Base-by-base conservation (phyloP, 1,139 yeast genomes). In the Lodderomyces parapsilosis region DNA sequence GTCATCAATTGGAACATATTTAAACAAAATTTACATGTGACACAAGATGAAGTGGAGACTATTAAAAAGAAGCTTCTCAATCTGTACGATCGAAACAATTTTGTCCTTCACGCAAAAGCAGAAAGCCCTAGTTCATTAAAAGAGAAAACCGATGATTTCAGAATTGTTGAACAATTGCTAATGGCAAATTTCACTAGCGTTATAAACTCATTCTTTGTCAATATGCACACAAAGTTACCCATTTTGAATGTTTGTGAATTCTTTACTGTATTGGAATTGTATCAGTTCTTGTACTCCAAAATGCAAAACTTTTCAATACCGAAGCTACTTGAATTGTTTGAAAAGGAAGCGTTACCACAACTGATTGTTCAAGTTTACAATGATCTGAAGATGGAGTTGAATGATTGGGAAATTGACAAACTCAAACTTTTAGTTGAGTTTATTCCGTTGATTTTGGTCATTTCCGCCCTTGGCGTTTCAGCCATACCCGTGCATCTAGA, bases 171-270 rank as follows among this genome's bases (percentile, higher is more conserved):
- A 41, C 40, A 40, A 13, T 50, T 65, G 1, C 43, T 67, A 19
- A 45, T 45, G 10, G 43, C 41, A 14, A 55, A 59, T 30, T 59
- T 65, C 39, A 42, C 58, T 18, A 44, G 30, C 19, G 48, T 62
- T 24, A 48, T 66, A 30, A 66, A 64, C 45, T 64, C 71, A 10
- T 69, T 63, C 43, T 60, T 69, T 44, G 51, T 65, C 22, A 64
- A 67, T 46, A 63, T 66, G 40, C 68, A 67, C 49, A 57, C 71
- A 2, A 68, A 68, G 45, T 51, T 64, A 7, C 75, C 74, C 2
- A 58, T 66, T 7, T 47, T 69, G 15, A 70, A 68, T 45, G 57
- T 60, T 24, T 52, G 62, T 23, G 58, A 56, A 31, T 56, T 69
- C 31, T 50, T 68, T 39, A 73, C 66, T 44, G 54, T 58, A 19